Conservation (phyloP, 768 basidiomycete species). For the Trametes cinnabarina region DNA sequence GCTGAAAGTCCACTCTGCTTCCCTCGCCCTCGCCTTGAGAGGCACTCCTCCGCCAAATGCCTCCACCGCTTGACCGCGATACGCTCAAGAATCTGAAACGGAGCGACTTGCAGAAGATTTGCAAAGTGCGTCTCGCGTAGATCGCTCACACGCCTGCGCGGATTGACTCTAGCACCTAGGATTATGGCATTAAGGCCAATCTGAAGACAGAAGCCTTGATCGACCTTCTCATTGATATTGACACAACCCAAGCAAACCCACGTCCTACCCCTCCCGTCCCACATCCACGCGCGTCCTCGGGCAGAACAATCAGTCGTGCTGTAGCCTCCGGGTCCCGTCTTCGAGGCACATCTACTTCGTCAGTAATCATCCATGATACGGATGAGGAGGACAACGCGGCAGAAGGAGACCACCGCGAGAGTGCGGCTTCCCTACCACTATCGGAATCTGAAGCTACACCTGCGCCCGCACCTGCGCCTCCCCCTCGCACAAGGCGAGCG, state of each 20-base stretch:
- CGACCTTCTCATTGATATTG: conserved; percentile 65
- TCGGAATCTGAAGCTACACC: conserved; percentile 19
- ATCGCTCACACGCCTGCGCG: not conserved
- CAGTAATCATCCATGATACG: conserved; percentile 39
- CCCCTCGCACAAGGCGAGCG: conserved; percentile 59
- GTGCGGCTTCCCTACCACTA: conserved; percentile 2
- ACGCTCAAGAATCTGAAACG: conserved; percentile 54
- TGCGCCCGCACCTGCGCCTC: conserved; percentile 17
- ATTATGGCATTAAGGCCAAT: conserved; percentile 79
- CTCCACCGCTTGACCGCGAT: conserved; percentile 44
- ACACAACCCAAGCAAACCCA: conserved; percentile 36
- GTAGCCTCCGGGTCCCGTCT: conserved; percentile 26
- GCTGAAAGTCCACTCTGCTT: not conserved
- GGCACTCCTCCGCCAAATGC: conserved; percentile 27
- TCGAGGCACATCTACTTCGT: conserved; percentile 32
- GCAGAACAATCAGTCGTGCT: conserved; percentile 32
- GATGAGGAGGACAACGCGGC: conserved; percentile 45
- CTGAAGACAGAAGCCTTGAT: conserved; percentile 79
- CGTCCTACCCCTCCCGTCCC: conserved; percentile 20
- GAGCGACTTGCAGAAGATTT: conserved; percentile 53
- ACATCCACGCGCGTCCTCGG: conserved; percentile 32
- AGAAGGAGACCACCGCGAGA: conserved; percentile 13
- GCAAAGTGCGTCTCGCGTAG: conserved; percentile 48
- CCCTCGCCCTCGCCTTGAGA: not conserved
- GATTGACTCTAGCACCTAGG: conserved; percentile 39